A percentile compares a stretch with the other conserved stretches of the same genome.
Conservation (phyloP, 2,329 filamentous ascomycete genomes). For the Aureobasidium melanogenum region DNA sequence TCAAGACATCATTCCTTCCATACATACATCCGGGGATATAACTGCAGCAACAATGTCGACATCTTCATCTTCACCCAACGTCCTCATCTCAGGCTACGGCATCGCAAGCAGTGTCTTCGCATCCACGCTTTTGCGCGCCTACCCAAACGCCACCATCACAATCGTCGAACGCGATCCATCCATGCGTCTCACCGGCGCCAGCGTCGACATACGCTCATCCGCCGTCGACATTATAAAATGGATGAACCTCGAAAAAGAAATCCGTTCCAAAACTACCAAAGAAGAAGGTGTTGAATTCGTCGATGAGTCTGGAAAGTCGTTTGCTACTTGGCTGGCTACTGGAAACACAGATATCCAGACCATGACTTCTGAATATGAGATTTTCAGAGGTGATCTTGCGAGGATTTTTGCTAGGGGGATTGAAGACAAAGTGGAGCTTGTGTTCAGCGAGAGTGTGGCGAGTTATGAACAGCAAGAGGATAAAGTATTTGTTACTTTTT, state of each 20-base stretch:
- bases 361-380: constrained; percentile 30
- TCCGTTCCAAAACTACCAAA: constrained; percentile 19
- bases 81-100: constrained; percentile 29
- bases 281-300: constrained; percentile 27
- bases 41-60: not conserved
- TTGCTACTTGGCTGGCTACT: constrained; percentile 23
- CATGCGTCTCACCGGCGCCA: constrained; percentile 25
- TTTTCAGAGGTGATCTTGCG: constrained; percentile 28
- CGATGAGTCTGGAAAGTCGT: constrained; percentile 19
- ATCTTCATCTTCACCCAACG: constrained; percentile 15
- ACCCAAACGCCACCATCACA: constrained; percentile 25
- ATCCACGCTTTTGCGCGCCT: constrained; percentile 27
- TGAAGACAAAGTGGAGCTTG: constrained; percentile 31
- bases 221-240: constrained; percentile 29
- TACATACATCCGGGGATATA: not conserved
- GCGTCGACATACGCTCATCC: constrained; percentile 27
- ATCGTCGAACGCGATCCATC: constrained; percentile 29
- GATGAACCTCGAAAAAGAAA: constrained; percentile 26
- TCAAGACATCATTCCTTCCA: not conserved
- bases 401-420: constrained; percentile 28
- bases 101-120: constrained; percentile 29
- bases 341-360: constrained; percentile 27
- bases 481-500: constrained; percentile 34
- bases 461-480: constrained; percentile 21
- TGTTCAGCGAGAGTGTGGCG: constrained; percentile 31